These are phyloP conservation scores for Yamadazyma tumulicola DNA, from an alignment of 805 yeast genomes.

Conservation along the genomic window DNA sequence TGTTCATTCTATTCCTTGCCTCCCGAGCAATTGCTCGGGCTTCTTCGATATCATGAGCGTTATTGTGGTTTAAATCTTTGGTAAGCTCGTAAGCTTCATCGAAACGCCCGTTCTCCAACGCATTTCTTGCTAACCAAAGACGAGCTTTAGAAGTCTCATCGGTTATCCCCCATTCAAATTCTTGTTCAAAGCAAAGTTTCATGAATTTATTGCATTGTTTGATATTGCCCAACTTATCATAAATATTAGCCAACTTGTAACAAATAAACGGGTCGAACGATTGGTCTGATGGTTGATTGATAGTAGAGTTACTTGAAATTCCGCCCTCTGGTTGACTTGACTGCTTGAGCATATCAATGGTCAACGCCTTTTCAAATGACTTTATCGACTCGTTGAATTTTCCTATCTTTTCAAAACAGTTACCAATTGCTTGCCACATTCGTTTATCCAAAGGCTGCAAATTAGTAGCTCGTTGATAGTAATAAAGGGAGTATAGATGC, in stretches of 20 bases:
- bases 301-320: conserved; percentile 2
- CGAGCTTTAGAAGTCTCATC: conserved; percentile 79
- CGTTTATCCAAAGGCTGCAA: conserved; percentile 85
- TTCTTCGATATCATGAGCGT: conserved; percentile 85
- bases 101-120: conserved; percentile 53
- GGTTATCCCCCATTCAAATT: conserved; percentile 58
- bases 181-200: conserved; percentile 66
- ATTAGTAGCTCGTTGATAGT: conserved; percentile 87
- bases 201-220: conserved; percentile 58
- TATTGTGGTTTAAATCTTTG: conserved; percentile 59
- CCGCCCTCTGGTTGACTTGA: neutral
- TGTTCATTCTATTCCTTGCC: conserved; percentile 53
- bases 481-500: conserved; percentile 88
- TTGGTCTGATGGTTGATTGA: conserved; percentile 1
- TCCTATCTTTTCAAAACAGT: conserved; percentile 78
- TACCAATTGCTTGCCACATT: conserved; percentile 95
- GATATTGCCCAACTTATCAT: conserved; percentile 52
- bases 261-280: conserved; percentile 45
- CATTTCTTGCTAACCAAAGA: conserved; percentile 79
- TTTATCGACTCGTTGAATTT: conserved; percentile 71
- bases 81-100: conserved; percentile 72
- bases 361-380: conserved; percentile 75
- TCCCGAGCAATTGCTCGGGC: conserved; percentile 81
- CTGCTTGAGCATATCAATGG: conserved; percentile 34
- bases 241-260: conserved; percentile 64